A percentile compares a stretch with the other conserved stretches of the same genome.
Evolutionary conservation across 768 basidiomycete species (phyloP).

Genomic region (Boletales sp.): DNA sequence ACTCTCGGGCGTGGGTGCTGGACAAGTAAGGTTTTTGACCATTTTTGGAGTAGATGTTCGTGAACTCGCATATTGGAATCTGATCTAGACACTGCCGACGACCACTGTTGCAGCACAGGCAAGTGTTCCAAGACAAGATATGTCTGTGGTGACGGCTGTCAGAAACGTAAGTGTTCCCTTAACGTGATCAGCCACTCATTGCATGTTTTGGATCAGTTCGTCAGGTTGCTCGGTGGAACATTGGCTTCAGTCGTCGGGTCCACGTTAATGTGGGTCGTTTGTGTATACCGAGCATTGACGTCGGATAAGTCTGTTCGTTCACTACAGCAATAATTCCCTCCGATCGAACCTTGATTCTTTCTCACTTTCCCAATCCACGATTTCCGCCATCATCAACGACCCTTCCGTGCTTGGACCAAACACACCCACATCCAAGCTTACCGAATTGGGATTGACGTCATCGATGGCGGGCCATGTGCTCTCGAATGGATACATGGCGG

Average conservation of each 20-base stretch:
- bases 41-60: background rate
- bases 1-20: slow-evolving; percentile 57
- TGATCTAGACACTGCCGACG: slow-evolving; percentile 49
- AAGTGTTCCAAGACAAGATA: slow-evolving; percentile 63
- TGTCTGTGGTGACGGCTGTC: slow-evolving; percentile 73
- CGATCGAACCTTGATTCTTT: slow-evolving; percentile 38
- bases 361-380: slow-evolving; percentile 34
- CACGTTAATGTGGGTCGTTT: slow-evolving; percentile 45
- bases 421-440: slow-evolving; percentile 31
- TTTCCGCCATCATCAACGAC: slow-evolving; percentile 46
- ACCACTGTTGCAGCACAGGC: slow-evolving; percentile 74
- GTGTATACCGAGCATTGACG: slow-evolving; percentile 3
- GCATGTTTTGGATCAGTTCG: slow-evolving; percentile 42
- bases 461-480: slow-evolving; percentile 41
- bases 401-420: slow-evolving; percentile 37
- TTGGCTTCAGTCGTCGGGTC: slow-evolving; percentile 60
- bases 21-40: slow-evolving; percentile 40
- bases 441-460: slow-evolving; percentile 34
- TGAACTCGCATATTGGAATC: background rate
- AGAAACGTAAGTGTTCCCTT: slow-evolving; percentile 44
- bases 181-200: background rate
- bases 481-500: slow-evolving; percentile 47
- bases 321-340: slow-evolving; percentile 44
- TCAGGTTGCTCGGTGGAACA: slow-evolving; percentile 68
- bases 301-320: background rate